Base-by-base conservation (phyloP, 164 flowering plant genomes). In the Umbilicus rupestris region DNA sequence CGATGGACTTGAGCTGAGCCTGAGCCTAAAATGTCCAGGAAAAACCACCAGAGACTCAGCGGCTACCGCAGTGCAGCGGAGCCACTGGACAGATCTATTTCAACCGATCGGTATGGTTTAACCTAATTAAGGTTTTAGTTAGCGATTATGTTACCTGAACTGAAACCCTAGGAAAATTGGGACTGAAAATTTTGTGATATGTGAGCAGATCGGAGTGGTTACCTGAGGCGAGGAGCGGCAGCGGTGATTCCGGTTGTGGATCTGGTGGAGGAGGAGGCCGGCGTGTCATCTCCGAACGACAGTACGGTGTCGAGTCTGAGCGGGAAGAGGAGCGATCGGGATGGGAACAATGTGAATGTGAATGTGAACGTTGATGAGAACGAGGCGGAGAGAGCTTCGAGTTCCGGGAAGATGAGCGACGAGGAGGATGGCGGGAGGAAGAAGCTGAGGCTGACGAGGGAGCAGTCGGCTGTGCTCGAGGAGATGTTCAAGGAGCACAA, bases 401-500 rank as follows among this genome's bases (percentile, higher is more conserved):
- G 69, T 82, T 7, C 72, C 77, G 31, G 84, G 87, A 4, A 77
- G 94, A 73, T 84, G 79, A 86, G 93, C 47, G 93, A 87, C 45
- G 97, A 87, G 7, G 96, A 89, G 0, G 92, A 87, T 33, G 85
- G 85, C 67, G 88, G 84, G 14, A 41, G 97, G 70, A 92, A 92
- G 81, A 92, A 92, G 63, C 92, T 92, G 15, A 74, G 97, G 24
- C 86, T 92, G 37, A 80, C 92, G 11, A 92, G 89, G 71, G 89
- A 89, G 4, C 97, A 92, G 37, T 87, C 97, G n/a, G 97, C 96
- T 67, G 87, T 82, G 75, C 90, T 92, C 19, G 97, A 92, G 75
- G 96, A 92, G 63, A 87, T 90, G 73, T 92, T 92, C 85, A 92
- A 87, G 75, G 96, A 92, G 70, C 96, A 92, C 75, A 83, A 75